Conservation (phyloP, 1,284 basidiomycete genomes). For the Violaceomyces palustris region DNA sequence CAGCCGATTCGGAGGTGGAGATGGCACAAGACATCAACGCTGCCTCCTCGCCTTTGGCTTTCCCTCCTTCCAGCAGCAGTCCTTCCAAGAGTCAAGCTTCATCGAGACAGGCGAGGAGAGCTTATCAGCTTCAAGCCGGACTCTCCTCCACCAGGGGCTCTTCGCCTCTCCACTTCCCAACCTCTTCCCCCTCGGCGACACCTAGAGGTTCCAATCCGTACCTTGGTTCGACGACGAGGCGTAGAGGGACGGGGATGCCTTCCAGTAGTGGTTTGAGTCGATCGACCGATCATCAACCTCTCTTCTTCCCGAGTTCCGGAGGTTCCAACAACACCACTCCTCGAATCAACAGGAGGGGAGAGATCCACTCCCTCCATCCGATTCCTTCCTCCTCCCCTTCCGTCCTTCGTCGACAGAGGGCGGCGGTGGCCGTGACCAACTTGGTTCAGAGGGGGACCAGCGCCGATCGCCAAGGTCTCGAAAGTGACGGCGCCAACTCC, state of each 20-base stretch:
- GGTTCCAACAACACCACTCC: constrained; percentile 44
- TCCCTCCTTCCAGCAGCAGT: constrained; percentile 47
- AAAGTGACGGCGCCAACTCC: constrained; percentile 60
- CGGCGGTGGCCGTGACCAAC: constrained; percentile 3
- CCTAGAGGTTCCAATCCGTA: constrained; percentile 28
- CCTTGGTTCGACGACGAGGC: constrained; percentile 10
- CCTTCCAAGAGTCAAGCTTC: constrained; percentile 33
- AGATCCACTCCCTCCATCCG: constrained; percentile 48
- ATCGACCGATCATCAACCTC: constrained; percentile 37
- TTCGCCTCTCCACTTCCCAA: constrained; percentile 45
- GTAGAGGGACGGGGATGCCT: constrained; percentile 18
- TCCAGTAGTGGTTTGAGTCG: constrained; percentile 25
- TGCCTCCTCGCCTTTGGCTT: constrained; percentile 37
- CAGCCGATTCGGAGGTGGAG: too few relatives aligned
- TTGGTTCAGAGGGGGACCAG: constrained; percentile 77
- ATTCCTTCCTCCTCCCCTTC: constrained; percentile 37
- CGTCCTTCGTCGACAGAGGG: constrained; percentile 9
- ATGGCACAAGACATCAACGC: constrained; percentile 12
- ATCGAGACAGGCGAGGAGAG: not conserved
- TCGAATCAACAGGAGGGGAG: constrained; percentile 41
- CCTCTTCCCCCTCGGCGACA: constrained; percentile 41
- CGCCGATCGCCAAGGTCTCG: constrained; percentile 63
- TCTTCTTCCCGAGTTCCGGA: constrained; percentile 49
- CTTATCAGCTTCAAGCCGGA: not conserved
- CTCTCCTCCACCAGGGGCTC: constrained; percentile 12